These are phyloP conservation scores for Aegle marmelos DNA, from an alignment of 345 rosid species.

Conservation along the genomic window DNA sequence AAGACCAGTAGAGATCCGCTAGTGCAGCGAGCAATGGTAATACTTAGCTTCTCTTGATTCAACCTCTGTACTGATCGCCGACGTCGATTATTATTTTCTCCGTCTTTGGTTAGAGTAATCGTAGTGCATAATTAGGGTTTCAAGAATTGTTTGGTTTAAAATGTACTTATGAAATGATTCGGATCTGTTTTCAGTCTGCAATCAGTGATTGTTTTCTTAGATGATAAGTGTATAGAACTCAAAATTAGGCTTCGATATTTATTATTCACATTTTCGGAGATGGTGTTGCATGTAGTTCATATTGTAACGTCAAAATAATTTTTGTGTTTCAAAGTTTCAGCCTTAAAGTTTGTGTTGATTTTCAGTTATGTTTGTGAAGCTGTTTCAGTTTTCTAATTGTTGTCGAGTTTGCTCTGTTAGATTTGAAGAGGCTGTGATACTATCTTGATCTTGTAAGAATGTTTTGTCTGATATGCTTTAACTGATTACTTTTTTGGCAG, in stretches of 20 bases:
- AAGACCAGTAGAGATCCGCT: conserved; percentile 4
- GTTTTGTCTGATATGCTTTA: not conserved
- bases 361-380: not conserved
- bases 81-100: not conserved
- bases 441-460: not conserved
- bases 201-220: not conserved
- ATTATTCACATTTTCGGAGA: not conserved
- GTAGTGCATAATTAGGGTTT: conserved; percentile 17
- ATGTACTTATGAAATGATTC: not conserved
- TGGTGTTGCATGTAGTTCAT: not conserved
- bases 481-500: conserved; percentile 29
- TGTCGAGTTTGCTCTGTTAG: not conserved
- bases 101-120: not conserved
- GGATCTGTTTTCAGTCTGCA: conserved; percentile 2
- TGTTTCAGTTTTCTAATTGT: not conserved
- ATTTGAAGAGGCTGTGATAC: not conserved
- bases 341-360: not conserved
- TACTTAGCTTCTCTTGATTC: not conserved
- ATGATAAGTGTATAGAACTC: not conserved
- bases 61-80: not conserved
- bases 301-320: not conserved
- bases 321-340: not conserved
- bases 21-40: conserved; percentile 16
- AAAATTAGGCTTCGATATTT: too few species aligned
- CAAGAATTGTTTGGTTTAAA: not conserved